phyloP scores from a whole-genome alignment of 139 green algal genomes.

The Picochlorum sp. region DNA sequence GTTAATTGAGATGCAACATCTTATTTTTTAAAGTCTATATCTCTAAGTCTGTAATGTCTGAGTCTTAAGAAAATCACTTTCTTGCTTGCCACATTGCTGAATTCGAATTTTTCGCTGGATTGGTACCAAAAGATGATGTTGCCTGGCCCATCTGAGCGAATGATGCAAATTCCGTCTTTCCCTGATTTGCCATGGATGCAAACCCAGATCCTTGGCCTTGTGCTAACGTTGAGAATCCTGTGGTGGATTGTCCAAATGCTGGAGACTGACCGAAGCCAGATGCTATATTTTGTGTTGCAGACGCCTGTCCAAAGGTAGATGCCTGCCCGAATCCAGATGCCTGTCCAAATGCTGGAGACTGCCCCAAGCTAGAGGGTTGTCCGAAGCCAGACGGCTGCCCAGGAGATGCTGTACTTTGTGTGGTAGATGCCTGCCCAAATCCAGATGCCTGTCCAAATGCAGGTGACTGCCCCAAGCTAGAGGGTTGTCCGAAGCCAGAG shows the following conservation, averaged over 20 bases:
- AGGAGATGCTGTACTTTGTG: not conserved
- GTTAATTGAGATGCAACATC: too few relatives aligned
- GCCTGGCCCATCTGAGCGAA: not conserved
- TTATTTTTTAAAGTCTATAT: too few relatives aligned
- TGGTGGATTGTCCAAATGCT: slow-evolving; percentile 10
- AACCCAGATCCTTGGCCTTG: not conserved
- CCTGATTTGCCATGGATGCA: not conserved
- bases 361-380: slow-evolving; percentile 7
- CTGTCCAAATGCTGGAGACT: slow-evolving; percentile 13
- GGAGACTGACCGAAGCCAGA: slow-evolving; percentile 6
- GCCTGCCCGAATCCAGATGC: not conserved
- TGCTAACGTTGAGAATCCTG: slow-evolving; percentile 1
- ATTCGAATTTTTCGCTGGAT: too few relatives aligned
- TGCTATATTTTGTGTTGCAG: not conserved
- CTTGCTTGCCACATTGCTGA: too few relatives aligned
- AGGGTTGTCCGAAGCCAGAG: slow-evolving; percentile 4
- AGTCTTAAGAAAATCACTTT: too few relatives aligned
- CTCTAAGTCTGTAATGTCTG: too few relatives aligned
- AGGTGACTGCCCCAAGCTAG: slow-evolving; percentile 3
- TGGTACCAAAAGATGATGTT: too few relatives aligned
- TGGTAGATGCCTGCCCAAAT: not conserved
- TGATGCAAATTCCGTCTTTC: not conserved
- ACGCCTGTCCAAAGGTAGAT: too few relatives aligned
- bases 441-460: not conserved
- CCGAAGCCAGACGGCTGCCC: slow-evolving; percentile 4